These are phyloP conservation scores for Phytophthora vignae DNA, from an alignment of 352 stramenopile species.

Conservation along the genomic window DNA sequence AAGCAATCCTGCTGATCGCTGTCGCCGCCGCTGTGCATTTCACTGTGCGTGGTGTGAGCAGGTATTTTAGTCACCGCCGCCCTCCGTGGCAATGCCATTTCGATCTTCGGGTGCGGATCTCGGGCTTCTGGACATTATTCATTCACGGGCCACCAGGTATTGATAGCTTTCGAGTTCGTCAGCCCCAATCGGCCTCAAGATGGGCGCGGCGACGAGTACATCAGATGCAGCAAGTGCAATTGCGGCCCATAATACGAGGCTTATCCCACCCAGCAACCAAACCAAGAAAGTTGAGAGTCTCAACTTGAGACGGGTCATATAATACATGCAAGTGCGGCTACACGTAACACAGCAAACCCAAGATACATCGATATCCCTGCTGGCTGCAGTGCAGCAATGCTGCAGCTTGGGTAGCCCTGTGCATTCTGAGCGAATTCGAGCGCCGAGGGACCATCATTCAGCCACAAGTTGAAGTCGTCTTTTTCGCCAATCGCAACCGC, in stretches of 20 bases:
- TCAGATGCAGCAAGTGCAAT: background rate
- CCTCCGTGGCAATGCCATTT: background rate
- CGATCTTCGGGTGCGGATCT: background rate
- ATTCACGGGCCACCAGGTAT: background rate
- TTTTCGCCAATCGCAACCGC: background rate
- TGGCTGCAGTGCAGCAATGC: too few relatives aligned
- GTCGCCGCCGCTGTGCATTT: background rate
- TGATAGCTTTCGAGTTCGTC: background rate
- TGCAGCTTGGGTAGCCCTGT: too few relatives aligned
- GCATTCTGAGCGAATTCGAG: too few relatives aligned
- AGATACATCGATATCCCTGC: too few relatives aligned
- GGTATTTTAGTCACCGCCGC: background rate
- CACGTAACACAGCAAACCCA: too few relatives aligned
- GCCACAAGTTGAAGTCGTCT: slow-evolving; percentile 1
- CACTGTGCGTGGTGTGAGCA: background rate
- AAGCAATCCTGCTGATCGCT: background rate
- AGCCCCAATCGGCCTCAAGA: background rate
- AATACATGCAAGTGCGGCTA: too few relatives aligned
- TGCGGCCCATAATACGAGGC: background rate
- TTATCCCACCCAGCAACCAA: too few relatives aligned
- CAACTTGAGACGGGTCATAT: too few relatives aligned
- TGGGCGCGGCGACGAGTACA: background rate
- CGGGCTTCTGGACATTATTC: background rate
- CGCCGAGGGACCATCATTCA: background rate
- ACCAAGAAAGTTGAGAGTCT: too few relatives aligned